These are phyloP conservation scores for Dillenia turbinata DNA, from an alignment of 164 flowering plant genomes.

Conservation along the genomic window DNA sequence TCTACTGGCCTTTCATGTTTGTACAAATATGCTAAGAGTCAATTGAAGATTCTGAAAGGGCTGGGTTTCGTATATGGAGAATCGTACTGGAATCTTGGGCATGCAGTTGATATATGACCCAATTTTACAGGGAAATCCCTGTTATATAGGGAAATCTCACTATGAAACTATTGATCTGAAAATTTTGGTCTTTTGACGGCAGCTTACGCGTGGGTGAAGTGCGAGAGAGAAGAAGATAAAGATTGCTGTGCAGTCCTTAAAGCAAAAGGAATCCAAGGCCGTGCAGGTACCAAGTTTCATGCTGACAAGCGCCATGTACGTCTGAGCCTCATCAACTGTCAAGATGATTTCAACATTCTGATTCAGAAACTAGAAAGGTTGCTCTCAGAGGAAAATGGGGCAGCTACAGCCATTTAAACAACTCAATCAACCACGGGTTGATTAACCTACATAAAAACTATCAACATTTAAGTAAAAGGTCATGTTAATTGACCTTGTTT, in stretches of 20 bases:
- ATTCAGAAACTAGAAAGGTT: conserved; percentile 19
- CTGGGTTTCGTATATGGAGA: too few species aligned
- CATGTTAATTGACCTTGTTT: background rate
- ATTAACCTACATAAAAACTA: background rate
- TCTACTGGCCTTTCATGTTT: too few species aligned
- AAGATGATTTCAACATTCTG: conserved; percentile 43
- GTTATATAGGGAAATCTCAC: too few species aligned
- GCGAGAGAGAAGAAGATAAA: conserved; percentile 57
- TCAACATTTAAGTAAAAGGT: background rate
- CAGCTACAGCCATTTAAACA: conserved; percentile 12
- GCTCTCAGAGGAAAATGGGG: conserved; percentile 23
- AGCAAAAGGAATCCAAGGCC: conserved; percentile 46
- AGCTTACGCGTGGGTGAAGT: conserved; percentile 81
- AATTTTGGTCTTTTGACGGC: conserved; percentile 7
- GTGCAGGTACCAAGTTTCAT: conserved; percentile 29
- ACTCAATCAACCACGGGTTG: background rate
- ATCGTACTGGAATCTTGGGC: too few species aligned
- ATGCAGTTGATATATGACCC: too few species aligned
- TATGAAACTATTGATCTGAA: background rate
- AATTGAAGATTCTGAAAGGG: too few species aligned
- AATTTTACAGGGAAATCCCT: too few species aligned
- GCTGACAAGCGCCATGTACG: conserved; percentile 43
- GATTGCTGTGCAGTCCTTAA: conserved; percentile 43
- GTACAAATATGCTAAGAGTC: too few species aligned
- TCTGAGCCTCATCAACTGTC: conserved; percentile 43